phyloP scores from a whole-genome alignment of 805 yeast genomes.

The Pichia nanzhaoensis region DNA sequence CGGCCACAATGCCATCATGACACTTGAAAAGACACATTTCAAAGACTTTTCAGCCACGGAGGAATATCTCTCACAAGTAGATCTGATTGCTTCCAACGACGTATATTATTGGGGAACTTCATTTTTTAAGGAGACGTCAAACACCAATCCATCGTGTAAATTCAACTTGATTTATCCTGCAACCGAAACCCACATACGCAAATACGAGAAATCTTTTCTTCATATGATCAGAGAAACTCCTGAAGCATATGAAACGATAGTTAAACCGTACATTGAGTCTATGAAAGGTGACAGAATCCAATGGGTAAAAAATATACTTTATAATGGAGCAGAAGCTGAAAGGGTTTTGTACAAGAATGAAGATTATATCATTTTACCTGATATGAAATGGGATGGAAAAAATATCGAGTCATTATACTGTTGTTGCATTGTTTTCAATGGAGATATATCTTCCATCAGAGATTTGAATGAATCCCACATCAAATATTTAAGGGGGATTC shows the following conservation, averaged over 20 bases:
- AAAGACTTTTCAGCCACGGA: conserved; percentile 1
- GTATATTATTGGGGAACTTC: conserved; percentile 74
- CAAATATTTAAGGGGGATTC: conserved; percentile 47
- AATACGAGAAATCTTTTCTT: conserved; percentile 54
- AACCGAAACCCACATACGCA: conserved; percentile 72
- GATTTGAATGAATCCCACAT: conserved; percentile 60
- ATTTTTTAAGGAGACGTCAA: conserved; percentile 41
- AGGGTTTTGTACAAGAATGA: conserved; percentile 65
- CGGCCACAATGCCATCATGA: conserved; percentile 54
- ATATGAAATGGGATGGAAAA: conserved; percentile 92
- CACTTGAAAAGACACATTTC: conserved; percentile 70
- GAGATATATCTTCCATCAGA: conserved; percentile 65
- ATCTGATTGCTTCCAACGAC: conserved; percentile 61
- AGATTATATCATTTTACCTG: conserved; percentile 75
- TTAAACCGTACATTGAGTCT: conserved; percentile 67
- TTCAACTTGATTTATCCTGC: conserved; percentile 84
- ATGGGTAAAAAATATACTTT: conserved; percentile 86
- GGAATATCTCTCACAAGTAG: conserved; percentile 19
- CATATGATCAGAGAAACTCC: conserved; percentile 79
- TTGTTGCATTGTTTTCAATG: conserved; percentile 65
- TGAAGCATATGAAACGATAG: conserved; percentile 52
- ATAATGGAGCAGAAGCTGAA: conserved; percentile 79
- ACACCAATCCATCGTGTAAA: conserved; percentile 53
- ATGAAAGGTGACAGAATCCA: conserved; percentile 72
- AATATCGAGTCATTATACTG: conserved; percentile 66